phyloP scores from a whole-genome alignment of 1,284 basidiomycete genomes.

The Trametes versicolor region DNA sequence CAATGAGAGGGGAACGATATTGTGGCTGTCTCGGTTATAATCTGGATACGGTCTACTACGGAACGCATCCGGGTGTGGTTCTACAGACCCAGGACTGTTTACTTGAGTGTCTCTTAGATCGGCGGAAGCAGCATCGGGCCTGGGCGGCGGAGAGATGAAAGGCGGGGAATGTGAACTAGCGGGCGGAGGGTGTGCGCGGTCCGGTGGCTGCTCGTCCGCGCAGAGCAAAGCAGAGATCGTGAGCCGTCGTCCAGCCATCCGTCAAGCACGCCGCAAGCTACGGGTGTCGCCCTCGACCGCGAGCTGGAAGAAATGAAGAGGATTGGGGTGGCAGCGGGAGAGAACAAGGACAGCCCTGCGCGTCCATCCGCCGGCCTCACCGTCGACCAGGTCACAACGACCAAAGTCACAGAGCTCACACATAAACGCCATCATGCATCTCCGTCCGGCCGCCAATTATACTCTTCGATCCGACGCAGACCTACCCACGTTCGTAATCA shows the following conservation, averaged over 20 bases:
- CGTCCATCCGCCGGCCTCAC: constrained; percentile 3
- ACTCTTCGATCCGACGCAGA: too few relatives aligned
- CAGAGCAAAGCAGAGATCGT: constrained; percentile 79
- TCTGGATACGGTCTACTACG: constrained; percentile 29
- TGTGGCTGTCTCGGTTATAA: constrained; percentile 31
- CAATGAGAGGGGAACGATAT: constrained; percentile 38
- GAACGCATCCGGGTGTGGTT: constrained; percentile 17
- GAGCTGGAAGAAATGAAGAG: background rate
- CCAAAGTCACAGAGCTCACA: constrained; percentile 16
- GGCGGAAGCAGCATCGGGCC: constrained; percentile 12
- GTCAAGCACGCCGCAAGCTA: constrained; percentile 9
- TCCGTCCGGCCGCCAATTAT: background rate
- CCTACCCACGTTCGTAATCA: background rate
- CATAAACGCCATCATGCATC: constrained; percentile 5
- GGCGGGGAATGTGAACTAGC: constrained; percentile 23
- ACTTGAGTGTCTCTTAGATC: constrained; percentile 19
- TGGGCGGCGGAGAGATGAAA: constrained; percentile 6
- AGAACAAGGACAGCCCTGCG: constrained; percentile 15
- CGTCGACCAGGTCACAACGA: constrained; percentile 15
- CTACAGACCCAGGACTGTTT: constrained; percentile 16
- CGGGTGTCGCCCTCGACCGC: background rate
- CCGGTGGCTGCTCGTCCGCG: constrained; percentile 50
- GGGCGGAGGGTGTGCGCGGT: constrained; percentile 27
- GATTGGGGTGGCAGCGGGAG: background rate
- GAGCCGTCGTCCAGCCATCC: constrained; percentile 71